These are phyloP conservation scores for Crucihimalaya himalaica DNA, from an alignment of 345 rosid species.

Conservation along the genomic window DNA sequence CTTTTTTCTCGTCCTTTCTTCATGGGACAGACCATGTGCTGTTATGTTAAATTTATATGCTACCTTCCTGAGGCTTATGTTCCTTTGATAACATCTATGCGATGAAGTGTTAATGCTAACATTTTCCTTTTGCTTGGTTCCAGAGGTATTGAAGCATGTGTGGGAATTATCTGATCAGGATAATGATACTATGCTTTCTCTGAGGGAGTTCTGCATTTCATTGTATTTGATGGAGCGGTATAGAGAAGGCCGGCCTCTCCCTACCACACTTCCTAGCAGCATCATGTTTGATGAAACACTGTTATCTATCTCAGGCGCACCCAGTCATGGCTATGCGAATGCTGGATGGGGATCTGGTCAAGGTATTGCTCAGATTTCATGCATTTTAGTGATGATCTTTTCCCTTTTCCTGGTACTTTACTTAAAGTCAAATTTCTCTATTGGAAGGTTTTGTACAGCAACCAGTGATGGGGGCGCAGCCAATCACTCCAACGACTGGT, in stretches of 20 bases:
- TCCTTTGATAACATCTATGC: constrained; percentile 20
- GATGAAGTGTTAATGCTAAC: constrained; percentile 20
- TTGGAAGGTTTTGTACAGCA: constrained; percentile 72
- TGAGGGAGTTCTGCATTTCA: constrained; percentile 96
- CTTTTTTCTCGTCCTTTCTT: constrained; percentile 2
- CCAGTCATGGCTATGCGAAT: constrained; percentile 63
- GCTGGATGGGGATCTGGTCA: constrained; percentile 74
- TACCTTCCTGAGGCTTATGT: constrained; percentile 10
- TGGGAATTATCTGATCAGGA: constrained; percentile 99
- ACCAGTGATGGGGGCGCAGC: constrained; percentile 56
- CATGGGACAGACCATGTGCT: constrained; percentile 21
- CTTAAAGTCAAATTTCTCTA: constrained; percentile 7
- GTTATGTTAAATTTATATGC: constrained; percentile 17
- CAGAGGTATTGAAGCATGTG: constrained; percentile 95
- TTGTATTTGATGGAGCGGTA: constrained; percentile 94
- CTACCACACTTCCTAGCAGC: constrained; percentile 73
- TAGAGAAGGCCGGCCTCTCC: constrained; percentile 95
- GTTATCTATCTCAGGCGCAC: constrained; percentile 81
- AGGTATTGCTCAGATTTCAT: constrained; percentile 51
- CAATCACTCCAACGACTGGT: constrained; percentile 56
- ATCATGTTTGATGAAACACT: constrained; percentile 84
- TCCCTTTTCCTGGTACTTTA: constrained; percentile 28
- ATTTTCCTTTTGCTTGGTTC: constrained; percentile 32
- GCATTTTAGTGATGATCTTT: constrained; percentile 20
- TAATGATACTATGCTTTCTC: constrained; percentile 95